Percentiles rank a stretch among this genome's conserved stretches.
Evolutionary conservation across 768 basidiomycete genomes (phyloP).

Genomic region (Erythrobasidium yunnanense): DNA sequence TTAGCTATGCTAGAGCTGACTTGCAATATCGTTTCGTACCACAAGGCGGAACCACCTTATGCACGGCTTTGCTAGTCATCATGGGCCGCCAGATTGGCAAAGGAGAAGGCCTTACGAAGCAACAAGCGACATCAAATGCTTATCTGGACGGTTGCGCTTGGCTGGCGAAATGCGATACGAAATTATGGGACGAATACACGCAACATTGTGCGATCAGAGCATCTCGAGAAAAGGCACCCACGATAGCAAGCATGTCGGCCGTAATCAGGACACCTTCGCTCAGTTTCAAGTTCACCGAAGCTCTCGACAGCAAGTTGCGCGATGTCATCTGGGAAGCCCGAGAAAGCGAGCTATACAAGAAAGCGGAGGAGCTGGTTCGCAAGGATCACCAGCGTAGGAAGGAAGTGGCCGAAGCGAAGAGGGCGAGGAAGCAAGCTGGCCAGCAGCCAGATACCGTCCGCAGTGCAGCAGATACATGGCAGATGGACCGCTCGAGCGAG

Average conservation of each 20-base stretch:
- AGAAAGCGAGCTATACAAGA: slow-evolving; percentile 29
- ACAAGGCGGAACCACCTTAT: slow-evolving; percentile 39
- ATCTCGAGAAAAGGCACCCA: slow-evolving; percentile 49
- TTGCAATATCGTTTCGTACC: slow-evolving; percentile 35
- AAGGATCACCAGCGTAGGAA: slow-evolving; percentile 8
- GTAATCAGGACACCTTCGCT: neutral
- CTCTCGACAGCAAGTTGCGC: slow-evolving; percentile 58
- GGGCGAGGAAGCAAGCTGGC: slow-evolving; percentile 11
- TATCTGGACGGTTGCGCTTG: slow-evolving; percentile 82
- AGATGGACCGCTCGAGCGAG: slow-evolving; percentile 23
- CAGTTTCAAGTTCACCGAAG: slow-evolving; percentile 51
- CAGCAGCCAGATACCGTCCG: neutral
- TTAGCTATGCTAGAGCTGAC: slow-evolving; percentile 29
- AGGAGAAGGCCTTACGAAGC: slow-evolving; percentile 60
- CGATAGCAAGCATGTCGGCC: slow-evolving; percentile 52
- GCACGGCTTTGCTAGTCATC: slow-evolving; percentile 69
- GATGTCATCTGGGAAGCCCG: slow-evolving; percentile 46
- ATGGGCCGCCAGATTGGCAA: slow-evolving; percentile 70
- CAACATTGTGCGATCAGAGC: slow-evolving; percentile 54
- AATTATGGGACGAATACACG: slow-evolving; percentile 64
- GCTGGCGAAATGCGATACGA: slow-evolving; percentile 69
- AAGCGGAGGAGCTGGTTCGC: slow-evolving; percentile 19
- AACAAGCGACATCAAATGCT: slow-evolving; percentile 57
- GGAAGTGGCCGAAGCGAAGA: slow-evolving; percentile 27
- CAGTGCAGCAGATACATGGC: slow-evolving; percentile 3